A percentile compares a stretch with the other conserved stretches of the same genome.
Conservation (phyloP, 2,329 filamentous ascomycete species). For the Hypomyces rosellus region DNA sequence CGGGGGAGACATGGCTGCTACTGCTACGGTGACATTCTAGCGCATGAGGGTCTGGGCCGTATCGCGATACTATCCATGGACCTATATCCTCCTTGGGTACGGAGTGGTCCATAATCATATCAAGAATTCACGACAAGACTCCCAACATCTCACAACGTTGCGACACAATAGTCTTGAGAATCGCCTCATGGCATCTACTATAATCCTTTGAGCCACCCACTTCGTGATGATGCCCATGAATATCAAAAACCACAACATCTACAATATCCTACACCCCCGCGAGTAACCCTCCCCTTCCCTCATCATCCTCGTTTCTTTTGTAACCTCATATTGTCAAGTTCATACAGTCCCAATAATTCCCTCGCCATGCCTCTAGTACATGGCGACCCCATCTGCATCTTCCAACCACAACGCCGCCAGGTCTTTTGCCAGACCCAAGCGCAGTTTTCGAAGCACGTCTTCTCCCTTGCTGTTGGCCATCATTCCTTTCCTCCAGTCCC, state of each 20-base stretch:
- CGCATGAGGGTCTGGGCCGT: too few relatives aligned
- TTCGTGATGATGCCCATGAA: not conserved
- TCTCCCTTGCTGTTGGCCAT: slow-evolving; percentile 55
- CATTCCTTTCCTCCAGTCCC: slow-evolving; percentile 78
- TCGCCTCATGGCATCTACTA: too few relatives aligned
- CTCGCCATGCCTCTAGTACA: slow-evolving; percentile 27
- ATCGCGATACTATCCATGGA: too few relatives aligned
- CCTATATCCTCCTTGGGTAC: too few relatives aligned
- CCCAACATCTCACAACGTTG: too few relatives aligned
- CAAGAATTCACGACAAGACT: too few relatives aligned
- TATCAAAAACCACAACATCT: not conserved
- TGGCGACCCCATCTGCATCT: slow-evolving; percentile 52
- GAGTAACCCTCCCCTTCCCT: not conserved
- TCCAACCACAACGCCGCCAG: slow-evolving; percentile 63
- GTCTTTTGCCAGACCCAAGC: slow-evolving; percentile 68
- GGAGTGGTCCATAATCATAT: too few relatives aligned
- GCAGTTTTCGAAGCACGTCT: slow-evolving; percentile 66
- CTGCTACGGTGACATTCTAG: not conserved
- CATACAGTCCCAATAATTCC: not conserved
- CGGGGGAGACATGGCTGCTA: not conserved
- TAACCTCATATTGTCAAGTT: too few relatives aligned
- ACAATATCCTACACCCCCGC: not conserved
- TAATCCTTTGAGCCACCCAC: not conserved
- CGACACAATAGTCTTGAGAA: too few relatives aligned
- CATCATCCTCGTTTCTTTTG: not conserved